Evolutionary conservation across 768 basidiomycete genomes (phyloP).

Genomic region (Pilatotrama ljubarskyi): DNA sequence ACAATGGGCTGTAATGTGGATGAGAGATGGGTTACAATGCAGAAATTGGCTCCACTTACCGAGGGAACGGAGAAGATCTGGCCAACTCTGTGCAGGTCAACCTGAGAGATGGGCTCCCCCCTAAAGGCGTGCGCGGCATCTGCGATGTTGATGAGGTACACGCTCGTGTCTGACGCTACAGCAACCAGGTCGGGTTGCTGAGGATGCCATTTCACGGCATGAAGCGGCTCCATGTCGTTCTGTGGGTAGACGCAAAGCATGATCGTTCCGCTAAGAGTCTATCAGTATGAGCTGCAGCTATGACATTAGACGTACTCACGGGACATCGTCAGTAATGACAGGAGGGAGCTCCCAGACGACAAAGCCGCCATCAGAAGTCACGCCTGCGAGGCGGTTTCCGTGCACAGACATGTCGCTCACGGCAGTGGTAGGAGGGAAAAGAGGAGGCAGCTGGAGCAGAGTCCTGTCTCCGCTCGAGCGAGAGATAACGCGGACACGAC

Average conservation of each 20-base stretch:
- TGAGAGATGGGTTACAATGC: background rate
- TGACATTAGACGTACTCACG: slow-evolving; percentile 50
- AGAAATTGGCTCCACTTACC: slow-evolving; percentile 43
- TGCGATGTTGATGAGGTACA: slow-evolving; percentile 74
- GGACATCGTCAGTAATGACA: slow-evolving; percentile 81
- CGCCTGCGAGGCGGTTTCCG: slow-evolving; percentile 79
- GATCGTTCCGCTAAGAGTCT: slow-evolving; percentile 54
- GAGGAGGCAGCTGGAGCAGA: slow-evolving; percentile 66
- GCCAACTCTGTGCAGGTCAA: slow-evolving; percentile 67
- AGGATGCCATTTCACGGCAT: slow-evolving; percentile 88
- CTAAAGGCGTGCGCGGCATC: slow-evolving; percentile 59
- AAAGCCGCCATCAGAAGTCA: slow-evolving; percentile 87
- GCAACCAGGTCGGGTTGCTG: slow-evolving; percentile 78
- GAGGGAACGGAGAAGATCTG: slow-evolving; percentile 69
- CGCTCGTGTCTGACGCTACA: slow-evolving; percentile 75
- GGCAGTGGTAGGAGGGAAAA: slow-evolving; percentile 61
- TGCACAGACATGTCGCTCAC: slow-evolving; percentile 87
- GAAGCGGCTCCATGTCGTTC: slow-evolving; percentile 58
- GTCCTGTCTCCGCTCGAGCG: slow-evolving; percentile 87
- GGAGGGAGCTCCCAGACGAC: slow-evolving; percentile 88
- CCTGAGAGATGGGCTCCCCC: slow-evolving; percentile 66
- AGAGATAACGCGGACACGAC: slow-evolving; percentile 86
- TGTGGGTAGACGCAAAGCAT: slow-evolving; percentile 71
- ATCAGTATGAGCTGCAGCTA: slow-evolving; percentile 1
- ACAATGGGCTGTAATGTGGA: slow-evolving; percentile 61